phyloP scores from a whole-genome alignment of 768 basidiomycete species.

The Atractiella rhizophila region DNA sequence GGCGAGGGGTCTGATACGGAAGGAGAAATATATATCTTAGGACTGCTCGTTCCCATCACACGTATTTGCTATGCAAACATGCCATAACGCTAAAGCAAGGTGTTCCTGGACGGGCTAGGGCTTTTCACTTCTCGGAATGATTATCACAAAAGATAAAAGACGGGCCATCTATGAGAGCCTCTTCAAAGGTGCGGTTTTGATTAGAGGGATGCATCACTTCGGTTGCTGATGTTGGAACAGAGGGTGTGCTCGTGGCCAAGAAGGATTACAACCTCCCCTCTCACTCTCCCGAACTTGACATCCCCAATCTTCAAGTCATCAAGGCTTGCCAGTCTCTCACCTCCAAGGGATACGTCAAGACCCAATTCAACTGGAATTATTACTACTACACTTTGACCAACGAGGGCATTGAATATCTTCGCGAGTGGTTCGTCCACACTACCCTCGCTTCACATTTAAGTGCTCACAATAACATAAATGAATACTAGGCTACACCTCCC shows the following conservation, averaged over 20 bases:
- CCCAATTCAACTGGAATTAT: constrained; percentile 98
- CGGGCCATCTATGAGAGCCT: constrained; percentile 96
- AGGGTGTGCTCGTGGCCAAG: constrained; percentile 97
- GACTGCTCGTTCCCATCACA: too few species aligned
- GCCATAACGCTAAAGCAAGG: too few species aligned
- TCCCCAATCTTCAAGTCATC: constrained; percentile 44
- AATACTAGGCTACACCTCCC: constrained; percentile 63
- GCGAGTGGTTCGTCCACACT: constrained; percentile 38
- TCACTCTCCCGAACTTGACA: constrained; percentile 64
- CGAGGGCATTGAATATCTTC: constrained; percentile 89
- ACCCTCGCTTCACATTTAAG: constrained; percentile 14
- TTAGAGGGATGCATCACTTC: neutral
- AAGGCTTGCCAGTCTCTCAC: constrained; percentile 44
- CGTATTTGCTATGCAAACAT: too few species aligned
- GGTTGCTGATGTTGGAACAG: constrained; percentile 23
- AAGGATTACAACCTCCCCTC: constrained; percentile 92
- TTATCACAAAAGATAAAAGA: constrained; percentile 86
- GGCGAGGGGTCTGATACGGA: too few species aligned
- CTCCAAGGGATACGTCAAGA: constrained; percentile 73
- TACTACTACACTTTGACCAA: constrained; percentile 95
- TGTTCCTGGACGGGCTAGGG: too few species aligned
- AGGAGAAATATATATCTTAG: too few species aligned
- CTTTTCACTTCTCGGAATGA: constrained; percentile 37
- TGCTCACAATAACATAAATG: neutral
- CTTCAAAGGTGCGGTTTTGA: constrained; percentile 66